Evolutionary conservation across 345 rosid genomes (phyloP).

Genomic region (Dovyalis caffra): DNA sequence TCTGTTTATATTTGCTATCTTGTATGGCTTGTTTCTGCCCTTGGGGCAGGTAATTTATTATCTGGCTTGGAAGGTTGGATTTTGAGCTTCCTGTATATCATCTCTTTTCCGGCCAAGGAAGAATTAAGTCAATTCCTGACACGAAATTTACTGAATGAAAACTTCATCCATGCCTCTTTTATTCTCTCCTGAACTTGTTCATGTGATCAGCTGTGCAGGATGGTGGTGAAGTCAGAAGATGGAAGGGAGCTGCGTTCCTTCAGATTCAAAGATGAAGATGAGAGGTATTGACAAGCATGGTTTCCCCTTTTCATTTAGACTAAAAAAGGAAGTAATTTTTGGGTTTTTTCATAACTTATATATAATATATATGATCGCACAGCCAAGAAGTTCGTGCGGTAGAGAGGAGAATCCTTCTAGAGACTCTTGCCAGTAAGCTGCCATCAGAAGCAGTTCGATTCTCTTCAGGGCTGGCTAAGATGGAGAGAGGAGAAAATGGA

Average conservation of each 20-base stretch:
- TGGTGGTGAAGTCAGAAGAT: constrained; percentile 72
- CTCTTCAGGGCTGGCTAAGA: constrained; percentile 61
- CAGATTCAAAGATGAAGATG: constrained; percentile 84
- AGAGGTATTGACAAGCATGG: constrained; percentile 39
- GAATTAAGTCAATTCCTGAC: background rate
- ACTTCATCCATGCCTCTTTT: background rate
- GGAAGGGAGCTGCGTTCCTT: constrained; percentile 87
- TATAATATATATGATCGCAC: background rate
- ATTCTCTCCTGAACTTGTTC: constrained; percentile 43
- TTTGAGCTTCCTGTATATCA: no score
- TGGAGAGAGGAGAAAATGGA: constrained; percentile 44
- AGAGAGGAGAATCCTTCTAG: constrained; percentile 79
- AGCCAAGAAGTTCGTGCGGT: constrained; percentile 97
- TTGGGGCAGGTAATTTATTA: no score
- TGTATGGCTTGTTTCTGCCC: no score
- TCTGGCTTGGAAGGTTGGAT: no score
- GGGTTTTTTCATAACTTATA: background rate
- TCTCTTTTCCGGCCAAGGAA: no score
- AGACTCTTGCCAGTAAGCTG: constrained; percentile 66
- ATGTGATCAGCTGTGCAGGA: constrained; percentile 85
- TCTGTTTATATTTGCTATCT: no score
- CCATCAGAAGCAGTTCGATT: constrained; percentile 63
- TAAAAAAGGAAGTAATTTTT: background rate
- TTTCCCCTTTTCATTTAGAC: background rate
- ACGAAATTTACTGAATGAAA: background rate